phyloP scores from a whole-genome alignment of 768 basidiomycete species.

The Crepidotus variabilis region DNA sequence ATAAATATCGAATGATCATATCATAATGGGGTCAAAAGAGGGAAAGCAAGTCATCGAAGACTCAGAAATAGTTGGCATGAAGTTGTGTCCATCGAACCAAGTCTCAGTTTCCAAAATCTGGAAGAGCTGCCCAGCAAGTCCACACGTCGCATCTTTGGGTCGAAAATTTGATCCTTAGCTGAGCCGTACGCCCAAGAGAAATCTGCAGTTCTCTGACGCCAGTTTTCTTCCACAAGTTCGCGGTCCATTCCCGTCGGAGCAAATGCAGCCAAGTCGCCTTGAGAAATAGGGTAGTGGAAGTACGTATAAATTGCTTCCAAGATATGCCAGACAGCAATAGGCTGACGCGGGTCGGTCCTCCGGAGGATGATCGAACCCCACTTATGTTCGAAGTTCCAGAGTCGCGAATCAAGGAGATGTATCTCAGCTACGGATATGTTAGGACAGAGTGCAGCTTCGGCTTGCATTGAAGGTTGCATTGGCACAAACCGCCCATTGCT shows the following conservation, averaged over 20 bases:
- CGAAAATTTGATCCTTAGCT: background rate
- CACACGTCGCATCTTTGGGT: background rate
- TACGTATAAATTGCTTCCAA: conserved; percentile 1
- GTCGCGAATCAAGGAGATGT: conserved; percentile 1
- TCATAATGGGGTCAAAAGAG: background rate
- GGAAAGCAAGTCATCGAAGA: background rate
- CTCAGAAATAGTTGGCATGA: conserved; percentile 1
- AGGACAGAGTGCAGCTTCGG: background rate
- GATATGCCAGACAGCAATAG: background rate
- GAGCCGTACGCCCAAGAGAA: background rate
- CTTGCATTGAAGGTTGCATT: background rate
- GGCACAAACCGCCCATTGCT: background rate
- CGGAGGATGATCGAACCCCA: conserved; percentile 5
- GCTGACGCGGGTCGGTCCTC: background rate
- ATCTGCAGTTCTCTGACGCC: conserved; percentile 3
- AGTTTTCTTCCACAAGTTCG: conserved; percentile 1
- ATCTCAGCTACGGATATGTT: background rate
- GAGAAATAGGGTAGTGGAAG: background rate
- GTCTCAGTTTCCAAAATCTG: conserved; percentile 2
- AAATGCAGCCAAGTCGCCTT: background rate
- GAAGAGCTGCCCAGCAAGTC: conserved; percentile 1
- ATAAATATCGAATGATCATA: background rate
- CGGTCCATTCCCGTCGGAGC: background rate
- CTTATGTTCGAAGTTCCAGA: background rate
- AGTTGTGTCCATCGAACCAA: background rate